phyloP scores from a whole-genome alignment of 2,329 filamentous ascomycete genomes.

The Xylariaceae sp. region DNA sequence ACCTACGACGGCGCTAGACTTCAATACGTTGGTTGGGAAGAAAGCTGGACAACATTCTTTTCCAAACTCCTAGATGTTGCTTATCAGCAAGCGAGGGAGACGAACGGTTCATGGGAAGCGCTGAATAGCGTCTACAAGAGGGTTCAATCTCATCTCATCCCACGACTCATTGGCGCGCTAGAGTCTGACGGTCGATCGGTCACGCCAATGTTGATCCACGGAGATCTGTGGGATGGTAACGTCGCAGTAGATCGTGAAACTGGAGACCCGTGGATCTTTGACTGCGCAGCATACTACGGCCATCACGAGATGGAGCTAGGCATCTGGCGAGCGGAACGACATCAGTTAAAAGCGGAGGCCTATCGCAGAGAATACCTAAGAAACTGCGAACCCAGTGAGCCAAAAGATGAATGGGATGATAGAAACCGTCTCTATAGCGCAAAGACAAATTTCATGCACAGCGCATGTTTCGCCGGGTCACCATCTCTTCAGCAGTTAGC shows the following conservation, averaged over 20 bases:
- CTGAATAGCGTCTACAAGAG: no score
- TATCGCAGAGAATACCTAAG: constrained; percentile 28
- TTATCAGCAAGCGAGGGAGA: no score
- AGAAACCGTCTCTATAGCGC: constrained; percentile 28
- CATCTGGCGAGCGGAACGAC: constrained; percentile 22
- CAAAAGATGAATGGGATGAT: constrained; percentile 30
- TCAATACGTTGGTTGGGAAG: constrained; percentile 37
- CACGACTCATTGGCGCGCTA: constrained; percentile 20
- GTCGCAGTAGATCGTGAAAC: constrained; percentile 23
- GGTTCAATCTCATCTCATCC: constrained; percentile 9
- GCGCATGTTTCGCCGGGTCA: no score
- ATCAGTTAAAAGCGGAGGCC: constrained; percentile 19
- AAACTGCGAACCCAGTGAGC: constrained; percentile 26
- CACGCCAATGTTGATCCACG: constrained; percentile 26
- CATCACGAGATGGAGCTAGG: constrained; percentile 28
- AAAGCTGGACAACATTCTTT: constrained; percentile 44
- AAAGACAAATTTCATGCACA: no score
- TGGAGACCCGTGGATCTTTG: constrained; percentile 22
- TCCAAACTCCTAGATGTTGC: no score
- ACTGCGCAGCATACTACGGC: constrained; percentile 26
- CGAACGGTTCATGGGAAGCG: no score
- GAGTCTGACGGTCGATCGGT: constrained; percentile 15
- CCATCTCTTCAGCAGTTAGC: no score
- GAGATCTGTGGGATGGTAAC: constrained; percentile 29
- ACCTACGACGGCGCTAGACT: constrained; percentile 40